Percentiles rank a stretch among this genome's conserved stretches.
phyloP scores from a whole-genome alignment of 306 rosid species.

The Pterocarpus santalinus region DNA sequence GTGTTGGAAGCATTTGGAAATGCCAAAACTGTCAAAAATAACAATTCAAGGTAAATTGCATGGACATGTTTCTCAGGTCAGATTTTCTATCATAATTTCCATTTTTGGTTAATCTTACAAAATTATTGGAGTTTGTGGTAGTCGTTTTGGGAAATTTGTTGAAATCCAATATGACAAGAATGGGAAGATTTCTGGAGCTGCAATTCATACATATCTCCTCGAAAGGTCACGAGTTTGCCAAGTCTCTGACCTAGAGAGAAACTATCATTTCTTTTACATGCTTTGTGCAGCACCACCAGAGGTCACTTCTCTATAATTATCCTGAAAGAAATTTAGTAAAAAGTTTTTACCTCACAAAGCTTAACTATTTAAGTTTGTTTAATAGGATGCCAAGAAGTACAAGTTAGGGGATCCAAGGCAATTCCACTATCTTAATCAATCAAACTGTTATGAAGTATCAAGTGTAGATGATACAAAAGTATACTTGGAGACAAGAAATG shows the following conservation, averaged over 20 bases:
- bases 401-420: conserved; percentile 79
- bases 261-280: conserved; percentile 95
- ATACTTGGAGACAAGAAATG: conserved; percentile 85
- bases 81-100: conserved; percentile 19
- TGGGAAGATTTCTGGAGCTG: conserved; percentile 91
- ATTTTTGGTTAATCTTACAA: conserved; percentile 45
- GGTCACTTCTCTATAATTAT: conserved; percentile 54
- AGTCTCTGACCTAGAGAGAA: conserved; percentile 88
- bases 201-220: conserved; percentile 87
- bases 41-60: conserved; percentile 81
- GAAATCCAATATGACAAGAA: conserved; percentile 89
- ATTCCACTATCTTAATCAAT: conserved; percentile 84
- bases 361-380: conserved; percentile 43
- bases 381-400: conserved; percentile 74
- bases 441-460: conserved; percentile 77
- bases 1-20: conserved; percentile 93
- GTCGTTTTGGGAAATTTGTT: conserved; percentile 94
- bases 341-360: conserved; percentile 20
- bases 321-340: conserved; percentile 20
- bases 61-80: conserved; percentile 1
- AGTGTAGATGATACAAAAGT: conserved; percentile 88
- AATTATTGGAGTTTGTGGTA: conserved; percentile 48
- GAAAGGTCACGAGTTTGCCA: conserved; percentile 94
- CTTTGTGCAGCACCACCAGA: conserved; percentile 90
- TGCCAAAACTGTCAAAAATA: conserved; percentile 90